Evolutionary conservation across 768 basidiomycete species (phyloP).

Genomic region (Xerocomus potaroensis): DNA sequence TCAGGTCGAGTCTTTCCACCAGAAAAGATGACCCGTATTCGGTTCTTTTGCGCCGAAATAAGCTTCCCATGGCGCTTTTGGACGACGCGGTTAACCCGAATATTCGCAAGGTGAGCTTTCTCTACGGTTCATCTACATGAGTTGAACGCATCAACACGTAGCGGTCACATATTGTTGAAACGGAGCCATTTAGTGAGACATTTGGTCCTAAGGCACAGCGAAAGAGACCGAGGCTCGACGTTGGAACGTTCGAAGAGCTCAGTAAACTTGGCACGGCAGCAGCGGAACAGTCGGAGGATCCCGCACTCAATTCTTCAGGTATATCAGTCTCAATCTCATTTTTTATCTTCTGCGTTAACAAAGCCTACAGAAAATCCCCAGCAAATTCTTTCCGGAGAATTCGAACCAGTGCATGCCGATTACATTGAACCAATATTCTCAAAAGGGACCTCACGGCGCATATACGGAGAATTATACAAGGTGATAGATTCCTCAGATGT

Average conservation of each 20-base stretch:
- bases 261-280: conserved; percentile 57
- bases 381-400: conserved; percentile 31
- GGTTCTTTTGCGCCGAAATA: conserved; percentile 89
- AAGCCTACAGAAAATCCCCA: conserved; percentile 9
- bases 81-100: conserved; percentile 86
- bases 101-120: conserved; percentile 57
- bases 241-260: conserved; percentile 91
- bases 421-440: conserved; percentile 87
- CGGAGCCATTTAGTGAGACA: conserved; percentile 90
- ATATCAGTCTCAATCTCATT: neutral
- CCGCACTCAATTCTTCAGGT: conserved; percentile 46
- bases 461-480: conserved; percentile 98
- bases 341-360: conserved; percentile 1
- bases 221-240: conserved; percentile 81
- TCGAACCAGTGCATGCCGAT: conserved; percentile 64
- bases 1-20: conserved; percentile 78
- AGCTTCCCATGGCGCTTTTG: conserved; percentile 93
- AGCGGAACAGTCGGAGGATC: conserved; percentile 41
- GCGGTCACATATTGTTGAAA: conserved; percentile 93
- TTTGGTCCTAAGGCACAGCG: conserved; percentile 96
- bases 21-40: conserved; percentile 95
- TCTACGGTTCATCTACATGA: neutral
- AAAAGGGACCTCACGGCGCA: conserved; percentile 92
- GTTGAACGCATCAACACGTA: conserved; percentile 28
- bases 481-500: conserved; percentile 99